Evolutionary conservation across 345 rosid genomes (phyloP), one percentile per base, ranked within the genome.

Genomic region (Jatropha curcas): DNA sequence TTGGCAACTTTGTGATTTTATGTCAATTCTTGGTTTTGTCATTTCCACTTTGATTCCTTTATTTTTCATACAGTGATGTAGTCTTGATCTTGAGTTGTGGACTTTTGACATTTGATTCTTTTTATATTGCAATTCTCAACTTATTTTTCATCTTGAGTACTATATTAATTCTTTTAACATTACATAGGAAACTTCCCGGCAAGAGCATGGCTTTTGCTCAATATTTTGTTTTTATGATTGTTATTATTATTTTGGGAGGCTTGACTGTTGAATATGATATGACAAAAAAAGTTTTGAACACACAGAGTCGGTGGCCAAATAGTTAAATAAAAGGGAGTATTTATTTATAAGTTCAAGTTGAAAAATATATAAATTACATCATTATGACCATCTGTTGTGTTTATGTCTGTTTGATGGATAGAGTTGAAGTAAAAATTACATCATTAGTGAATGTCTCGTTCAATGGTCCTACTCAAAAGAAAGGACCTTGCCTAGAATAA

Each of bases 381-480:
- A n/a, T n/a, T n/a, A n/a, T n/a, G n/a, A n/a, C n/a, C n/a, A n/a
- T n/a, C n/a, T n/a, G n/a, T n/a, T n/a, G n/a, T n/a, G n/a, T n/a
- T n/a, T n/a, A n/a, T n/a, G n/a, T 33, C 4, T 17, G 1, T 35
- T 39, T 13, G 27, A 20, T 14, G 53, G n/a, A 16, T 19, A 45
- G 60, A 56, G 19, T 12, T 56, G 60, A 33, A 13, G 60, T 27
- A 9, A 56, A 56, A 25, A 27, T 56, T 27, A 14, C 60, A 25
- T 56, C 2, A 56, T 56, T 56, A 10, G 50, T 62, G 65, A 63
- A 39, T 48, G 58, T 20, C 43, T 46, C 6, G 41, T 48, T 45
- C 41, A 20, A n/a, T 48, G 57, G 70, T 31, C 70, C 70, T 48
- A 20, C 43, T 19, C 4, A 67, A 22, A 67, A 31, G 19, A 48